Conservation (phyloP, 148 eudicot species). For the Simmondsia chinensis region DNA sequence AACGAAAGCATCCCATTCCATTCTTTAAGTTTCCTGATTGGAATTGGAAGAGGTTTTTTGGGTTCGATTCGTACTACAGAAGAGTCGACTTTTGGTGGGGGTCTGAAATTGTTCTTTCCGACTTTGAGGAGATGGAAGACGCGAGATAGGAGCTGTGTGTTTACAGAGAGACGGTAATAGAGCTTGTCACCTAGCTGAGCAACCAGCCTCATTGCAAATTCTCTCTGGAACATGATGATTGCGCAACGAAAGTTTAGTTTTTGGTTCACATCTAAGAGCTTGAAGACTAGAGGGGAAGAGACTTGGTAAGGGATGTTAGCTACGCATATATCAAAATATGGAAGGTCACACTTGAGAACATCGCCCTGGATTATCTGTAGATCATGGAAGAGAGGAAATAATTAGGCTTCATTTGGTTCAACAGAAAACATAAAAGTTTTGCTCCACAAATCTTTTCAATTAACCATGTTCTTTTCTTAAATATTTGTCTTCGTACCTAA, state of each 20-base stretch:
- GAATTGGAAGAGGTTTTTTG: constrained; percentile 61
- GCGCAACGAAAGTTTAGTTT: constrained; percentile 73
- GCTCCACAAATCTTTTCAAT: no score
- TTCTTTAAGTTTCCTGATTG: constrained; percentile 65
- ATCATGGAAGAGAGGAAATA: no score
- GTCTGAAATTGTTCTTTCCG: constrained; percentile 84
- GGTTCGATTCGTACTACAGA: constrained; percentile 95
- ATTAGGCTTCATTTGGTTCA: no score
- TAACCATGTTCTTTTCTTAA: no score
- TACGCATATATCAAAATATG: constrained; percentile 84
- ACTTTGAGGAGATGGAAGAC: constrained; percentile 78
- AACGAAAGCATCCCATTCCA: constrained; percentile 84
- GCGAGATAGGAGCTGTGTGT: constrained; percentile 70
- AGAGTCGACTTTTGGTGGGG: constrained; percentile 95
- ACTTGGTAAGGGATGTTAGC: constrained; percentile 91
- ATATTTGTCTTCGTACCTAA: no score
- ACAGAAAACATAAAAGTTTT: no score
- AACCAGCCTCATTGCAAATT: constrained; percentile 90
- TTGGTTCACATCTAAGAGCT: constrained; percentile 44
- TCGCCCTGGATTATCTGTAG: constrained; percentile 87
- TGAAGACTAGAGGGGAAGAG: constrained; percentile 85
- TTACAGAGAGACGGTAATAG: constrained; percentile 83
- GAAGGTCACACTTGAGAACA: constrained; percentile 83
- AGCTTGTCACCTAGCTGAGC: constrained; percentile 91
- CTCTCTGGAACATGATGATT: constrained; percentile 85